Evolutionary conservation across 2,329 filamentous ascomycete genomes (phyloP).

Genomic region (Monilinia vaccinii-corymbosi): DNA sequence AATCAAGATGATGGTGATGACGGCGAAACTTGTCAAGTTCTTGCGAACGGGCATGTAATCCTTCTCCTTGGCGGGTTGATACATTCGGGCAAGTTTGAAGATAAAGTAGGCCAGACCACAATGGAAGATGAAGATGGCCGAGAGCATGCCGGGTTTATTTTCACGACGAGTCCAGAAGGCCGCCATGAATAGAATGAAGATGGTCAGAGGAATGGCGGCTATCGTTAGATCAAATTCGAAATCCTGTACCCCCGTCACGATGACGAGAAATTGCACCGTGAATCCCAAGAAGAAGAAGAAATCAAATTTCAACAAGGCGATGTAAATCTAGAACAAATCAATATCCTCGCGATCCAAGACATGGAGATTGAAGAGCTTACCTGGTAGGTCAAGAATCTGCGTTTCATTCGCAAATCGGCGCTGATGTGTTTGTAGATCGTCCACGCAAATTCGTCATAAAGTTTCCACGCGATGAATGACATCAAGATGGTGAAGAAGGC

Average conservation of each 20-base stretch:
- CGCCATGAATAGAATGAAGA: slow-evolving; percentile 76
- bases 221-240: slow-evolving; percentile 81
- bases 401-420: slow-evolving; percentile 93
- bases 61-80: slow-evolving; percentile 48
- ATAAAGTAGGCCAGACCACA: slow-evolving; percentile 89
- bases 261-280: slow-evolving; percentile 93
- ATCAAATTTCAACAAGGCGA: slow-evolving; percentile 95
- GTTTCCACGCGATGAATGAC: slow-evolving; percentile 77
- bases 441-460: slow-evolving; percentile 98
- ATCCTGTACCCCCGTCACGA: slow-evolving; percentile 61
- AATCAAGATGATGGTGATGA: slow-evolving; percentile 84
- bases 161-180: slow-evolving; percentile 80
- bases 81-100: slow-evolving; percentile 97
- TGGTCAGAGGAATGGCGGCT: slow-evolving; percentile 83
- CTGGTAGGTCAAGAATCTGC: slow-evolving; percentile 93
- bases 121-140: slow-evolving; percentile 77
- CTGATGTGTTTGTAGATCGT: slow-evolving; percentile 99
- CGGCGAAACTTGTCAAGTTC: slow-evolving; percentile 85
- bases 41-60: slow-evolving; percentile 73
- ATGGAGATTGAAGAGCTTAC: slow-evolving; percentile 39
- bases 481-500: slow-evolving; percentile 65
- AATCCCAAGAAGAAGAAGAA: slow-evolving; percentile 99
- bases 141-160: slow-evolving; percentile 66
- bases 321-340: slow-evolving; percentile 67
- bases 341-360: not conserved